Percentiles rank a stretch among this genome's conserved stretches.
These are phyloP conservation scores for Candida glaebosa DNA, from an alignment of 805 yeast species.

Conservation along the genomic window DNA sequence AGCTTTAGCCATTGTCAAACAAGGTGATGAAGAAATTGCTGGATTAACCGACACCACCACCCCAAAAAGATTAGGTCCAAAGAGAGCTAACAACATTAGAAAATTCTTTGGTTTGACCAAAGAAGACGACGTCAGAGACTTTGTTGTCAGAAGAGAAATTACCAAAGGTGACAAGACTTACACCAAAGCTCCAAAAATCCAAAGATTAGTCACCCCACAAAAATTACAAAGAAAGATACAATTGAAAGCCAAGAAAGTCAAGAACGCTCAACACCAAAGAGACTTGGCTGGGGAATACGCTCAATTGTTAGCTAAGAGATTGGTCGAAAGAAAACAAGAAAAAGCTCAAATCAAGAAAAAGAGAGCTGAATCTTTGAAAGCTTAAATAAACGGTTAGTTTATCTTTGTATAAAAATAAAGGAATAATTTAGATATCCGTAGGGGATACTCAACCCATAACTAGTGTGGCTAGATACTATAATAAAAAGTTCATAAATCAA, in stretches of 20 bases:
- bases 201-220: constrained; percentile 99
- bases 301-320: constrained; percentile 96
- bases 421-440: constrained; percentile 1
- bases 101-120: constrained; percentile 97
- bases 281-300: constrained; percentile 99
- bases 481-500: background rate
- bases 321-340: constrained; percentile 97
- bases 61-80: constrained; percentile 99
- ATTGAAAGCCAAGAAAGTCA: constrained; percentile 87
- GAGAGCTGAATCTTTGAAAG: constrained; percentile 98
- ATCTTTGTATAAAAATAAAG: constrained; percentile 3
- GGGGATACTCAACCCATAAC: background rate
- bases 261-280: constrained; percentile 98
- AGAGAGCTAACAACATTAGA: constrained; percentile 99
- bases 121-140: constrained; percentile 85
- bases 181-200: constrained; percentile 99
- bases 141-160: constrained; percentile 93
- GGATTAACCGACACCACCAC: constrained; percentile 93
- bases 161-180: constrained; percentile 97
- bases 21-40: constrained; percentile 93
- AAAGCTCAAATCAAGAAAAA: constrained; percentile 98
- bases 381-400: constrained; percentile 40
- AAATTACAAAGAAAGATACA: constrained; percentile 99
- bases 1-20: constrained; percentile 90
- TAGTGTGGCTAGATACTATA: background rate